Conservation (phyloP, 345 rosid genomes). For the Mercurialis annua region DNA sequence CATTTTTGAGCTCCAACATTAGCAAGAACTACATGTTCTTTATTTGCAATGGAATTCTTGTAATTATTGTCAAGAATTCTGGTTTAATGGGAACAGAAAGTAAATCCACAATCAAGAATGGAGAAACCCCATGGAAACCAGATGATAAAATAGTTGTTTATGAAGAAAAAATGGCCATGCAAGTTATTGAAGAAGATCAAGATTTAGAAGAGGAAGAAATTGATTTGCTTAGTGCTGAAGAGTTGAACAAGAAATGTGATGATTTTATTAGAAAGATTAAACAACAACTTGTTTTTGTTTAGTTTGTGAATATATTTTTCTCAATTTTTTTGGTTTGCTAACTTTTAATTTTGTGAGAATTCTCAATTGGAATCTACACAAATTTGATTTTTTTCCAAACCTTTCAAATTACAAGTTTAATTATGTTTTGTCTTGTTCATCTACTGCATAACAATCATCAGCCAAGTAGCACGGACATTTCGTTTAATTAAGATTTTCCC, state of each 20-base stretch:
- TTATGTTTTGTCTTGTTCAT: no score
- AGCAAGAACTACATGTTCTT: slow-evolving; percentile 66
- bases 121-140: slow-evolving; percentile 14
- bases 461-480: no score
- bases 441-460: no score
- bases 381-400: no score
- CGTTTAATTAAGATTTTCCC: no score
- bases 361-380: no score
- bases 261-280: slow-evolving; percentile 65
- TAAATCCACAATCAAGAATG: not conserved
- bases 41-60: slow-evolving; percentile 66
- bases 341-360: no score
- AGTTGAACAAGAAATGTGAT: slow-evolving; percentile 65
- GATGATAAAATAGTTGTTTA: slow-evolving; percentile 13
- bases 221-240: slow-evolving; percentile 43
- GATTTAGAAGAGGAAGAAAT: slow-evolving; percentile 19
- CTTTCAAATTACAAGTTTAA: no score
- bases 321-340: no score
- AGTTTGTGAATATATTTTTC: no score
- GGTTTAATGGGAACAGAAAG: slow-evolving; percentile 28
- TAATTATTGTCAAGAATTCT: slow-evolving; percentile 41
- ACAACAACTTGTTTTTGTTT: no score
- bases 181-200: slow-evolving; percentile 4
- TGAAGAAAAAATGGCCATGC: slow-evolving; percentile 17
- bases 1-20: slow-evolving; percentile 16